A percentile compares a stretch with the other conserved stretches of the same genome.
phyloP scores from a whole-genome alignment of 805 yeast genomes.

The Candida pini region DNA sequence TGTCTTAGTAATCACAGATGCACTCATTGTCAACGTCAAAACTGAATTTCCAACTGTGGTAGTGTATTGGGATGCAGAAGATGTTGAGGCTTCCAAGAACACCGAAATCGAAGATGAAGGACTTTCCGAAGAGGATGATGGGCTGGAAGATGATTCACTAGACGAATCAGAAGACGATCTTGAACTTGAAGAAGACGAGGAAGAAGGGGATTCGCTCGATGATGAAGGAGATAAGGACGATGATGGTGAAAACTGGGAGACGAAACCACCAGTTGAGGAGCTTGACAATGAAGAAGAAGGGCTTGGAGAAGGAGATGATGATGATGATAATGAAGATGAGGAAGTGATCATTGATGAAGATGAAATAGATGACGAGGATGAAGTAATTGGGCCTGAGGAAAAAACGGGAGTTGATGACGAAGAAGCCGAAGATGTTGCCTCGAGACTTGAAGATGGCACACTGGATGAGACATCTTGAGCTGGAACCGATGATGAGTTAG shows the following conservation, averaged over 20 bases:
- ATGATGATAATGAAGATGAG: conserved; percentile 1
- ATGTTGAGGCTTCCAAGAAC: background rate
- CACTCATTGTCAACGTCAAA: background rate
- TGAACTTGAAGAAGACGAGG: conserved; percentile 5
- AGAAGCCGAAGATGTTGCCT: conserved; percentile 2
- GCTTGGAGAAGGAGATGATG: conserved; percentile 4
- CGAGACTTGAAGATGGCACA: background rate
- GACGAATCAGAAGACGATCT: conserved; percentile 2
- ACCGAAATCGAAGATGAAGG: background rate
- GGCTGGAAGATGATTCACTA: conserved; percentile 1
- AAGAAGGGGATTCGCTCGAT: conserved; percentile 3
- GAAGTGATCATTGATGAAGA: conserved; percentile 4
- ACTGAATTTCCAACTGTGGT: conserved; percentile 1
- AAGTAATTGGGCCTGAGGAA: conserved; percentile 1
- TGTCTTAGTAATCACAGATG: conserved; percentile 19
- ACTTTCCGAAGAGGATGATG: background rate
- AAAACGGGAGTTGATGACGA: conserved; percentile 1
- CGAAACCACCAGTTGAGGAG: background rate
- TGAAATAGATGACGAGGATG: conserved; percentile 5
- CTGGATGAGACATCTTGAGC: too few species aligned
- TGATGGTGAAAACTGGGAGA: background rate
- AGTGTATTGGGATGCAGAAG: conserved; percentile 2
- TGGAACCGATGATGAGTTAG: too few species aligned
- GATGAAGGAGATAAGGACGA: background rate
- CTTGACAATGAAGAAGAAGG: conserved; percentile 1